Evolutionary conservation across 2,329 filamentous ascomycete species (phyloP).

Genomic region (Coniochaeta hoffmannii): DNA sequence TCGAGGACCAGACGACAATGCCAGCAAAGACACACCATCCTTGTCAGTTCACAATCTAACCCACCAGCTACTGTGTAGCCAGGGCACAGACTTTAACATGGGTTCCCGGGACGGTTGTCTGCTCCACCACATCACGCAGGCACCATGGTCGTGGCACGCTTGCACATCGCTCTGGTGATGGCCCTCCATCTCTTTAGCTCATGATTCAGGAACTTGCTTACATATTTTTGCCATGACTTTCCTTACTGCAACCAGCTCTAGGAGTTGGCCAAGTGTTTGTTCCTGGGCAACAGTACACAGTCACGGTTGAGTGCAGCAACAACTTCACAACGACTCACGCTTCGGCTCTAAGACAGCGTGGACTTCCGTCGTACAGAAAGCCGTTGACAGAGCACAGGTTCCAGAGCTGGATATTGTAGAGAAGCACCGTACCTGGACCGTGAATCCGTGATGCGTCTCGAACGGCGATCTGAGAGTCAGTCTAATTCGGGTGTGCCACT

Average conservation of each 20-base stretch:
- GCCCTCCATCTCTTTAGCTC: no score
- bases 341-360: not conserved
- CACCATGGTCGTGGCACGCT: not conserved
- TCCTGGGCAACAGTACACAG: no score
- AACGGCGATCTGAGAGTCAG: not conserved
- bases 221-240: not conserved
- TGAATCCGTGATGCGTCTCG: slow-evolving; percentile 2
- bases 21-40: slow-evolving; percentile 15
- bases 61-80: slow-evolving; percentile 5
- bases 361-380: not conserved
- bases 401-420: not conserved
- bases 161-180: no score
- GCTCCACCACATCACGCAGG: not conserved
- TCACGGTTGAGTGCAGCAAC: not conserved
- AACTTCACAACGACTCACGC: not conserved
- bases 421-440: not conserved
- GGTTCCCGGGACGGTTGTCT: slow-evolving; percentile 4
- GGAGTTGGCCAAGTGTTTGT: no score
- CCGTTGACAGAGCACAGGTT: not conserved
- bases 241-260: no score
- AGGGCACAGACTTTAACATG: slow-evolving; percentile 14
- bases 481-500: slow-evolving; percentile 1
- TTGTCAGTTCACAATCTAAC: slow-evolving; percentile 11
- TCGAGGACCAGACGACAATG: slow-evolving; percentile 19
- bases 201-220: not conserved